Conservation (phyloP, 495 filamentous ascomycete genomes). For the Hypomontagnella monticulosa region DNA sequence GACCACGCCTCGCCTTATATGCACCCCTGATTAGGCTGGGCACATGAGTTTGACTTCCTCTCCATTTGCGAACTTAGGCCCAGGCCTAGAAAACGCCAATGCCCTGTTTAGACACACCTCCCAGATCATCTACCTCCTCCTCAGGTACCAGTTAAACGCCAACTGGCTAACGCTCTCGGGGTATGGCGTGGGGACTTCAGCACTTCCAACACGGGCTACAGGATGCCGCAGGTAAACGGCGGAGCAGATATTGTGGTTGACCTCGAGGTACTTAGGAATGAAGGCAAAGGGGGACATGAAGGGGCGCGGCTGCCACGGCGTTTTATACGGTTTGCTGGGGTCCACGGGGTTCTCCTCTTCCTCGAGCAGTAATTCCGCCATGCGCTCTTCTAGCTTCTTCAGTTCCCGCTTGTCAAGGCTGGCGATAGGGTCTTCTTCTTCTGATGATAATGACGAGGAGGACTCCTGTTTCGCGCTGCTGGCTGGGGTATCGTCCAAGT, state of each 20-base stretch:
- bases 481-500: conserved; percentile 8
- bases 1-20: not conserved
- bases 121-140: conserved; percentile 70
- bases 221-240: conserved; percentile 96
- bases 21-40: too few relatives aligned
- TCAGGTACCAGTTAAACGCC: conserved; percentile 94
- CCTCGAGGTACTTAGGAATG: conserved; percentile 93
- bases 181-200: conserved; percentile 93
- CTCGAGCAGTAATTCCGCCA: conserved; percentile 42
- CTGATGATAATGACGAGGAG: not conserved
- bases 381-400: conserved; percentile 41
- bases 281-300: conserved; percentile 94
- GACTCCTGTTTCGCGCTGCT: not conserved
- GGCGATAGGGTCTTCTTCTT: conserved; percentile 6
- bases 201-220: conserved; percentile 84
- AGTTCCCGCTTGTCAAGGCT: conserved; percentile 52
- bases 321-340: conserved; percentile 81
- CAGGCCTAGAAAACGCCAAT: not conserved
- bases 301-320: conserved; percentile 87
- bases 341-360: conserved; percentile 76
- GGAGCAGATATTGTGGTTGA: conserved; percentile 94
- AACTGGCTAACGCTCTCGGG: conserved; percentile 67
- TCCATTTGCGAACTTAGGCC: too few relatives aligned
- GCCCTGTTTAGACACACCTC: not conserved
- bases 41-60: too few relatives aligned